A percentile compares a stretch with the other conserved stretches of the same genome.
Conservation (phyloP, 106 monocot genomes). For the Alisma plantagoaquatica region DNA sequence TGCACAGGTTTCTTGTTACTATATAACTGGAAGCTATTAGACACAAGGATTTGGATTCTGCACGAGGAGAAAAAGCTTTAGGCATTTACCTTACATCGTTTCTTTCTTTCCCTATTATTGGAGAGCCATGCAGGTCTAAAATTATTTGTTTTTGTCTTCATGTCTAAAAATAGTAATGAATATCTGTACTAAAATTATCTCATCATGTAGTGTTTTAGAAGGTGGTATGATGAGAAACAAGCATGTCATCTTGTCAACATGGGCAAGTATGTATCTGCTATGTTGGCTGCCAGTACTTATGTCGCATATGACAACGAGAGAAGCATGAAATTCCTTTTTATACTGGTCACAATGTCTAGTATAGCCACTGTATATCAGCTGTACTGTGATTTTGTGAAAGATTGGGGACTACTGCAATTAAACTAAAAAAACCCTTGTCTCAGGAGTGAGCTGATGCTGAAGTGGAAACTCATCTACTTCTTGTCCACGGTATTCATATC, state of each 20-base stretch:
- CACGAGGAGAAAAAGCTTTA: conserved; percentile 42
- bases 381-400: conserved; percentile 98
- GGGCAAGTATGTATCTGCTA: conserved; percentile 78
- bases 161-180: no score
- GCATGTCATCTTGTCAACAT: conserved; percentile 54
- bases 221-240: conserved; percentile 80
- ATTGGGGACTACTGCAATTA: conserved; percentile 80
- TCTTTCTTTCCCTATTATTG: conserved; percentile 99
- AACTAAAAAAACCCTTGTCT: conserved; percentile 92
- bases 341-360: conserved; percentile 67
- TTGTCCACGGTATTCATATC: conserved; percentile 61
- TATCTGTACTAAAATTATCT: no score
- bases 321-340: conserved; percentile 40
- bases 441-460: conserved; percentile 78
- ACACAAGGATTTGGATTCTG: conserved; percentile 86
- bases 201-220: conserved; percentile 64
- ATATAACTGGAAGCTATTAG: conserved; percentile 91
- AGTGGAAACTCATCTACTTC: conserved; percentile 77
- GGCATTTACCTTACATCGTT: conserved; percentile 78
- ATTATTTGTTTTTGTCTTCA: background rate
- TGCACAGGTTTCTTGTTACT: conserved; percentile 89
- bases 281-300: conserved; percentile 72
- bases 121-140: conserved; percentile 86
- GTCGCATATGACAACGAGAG: conserved; percentile 90
- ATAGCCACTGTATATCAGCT: conserved; percentile 77